A percentile compares a stretch with the other conserved stretches of the same genome.
Evolutionary conservation across 768 basidiomycete species (phyloP).

Genomic region (Polyporus arcularius): DNA sequence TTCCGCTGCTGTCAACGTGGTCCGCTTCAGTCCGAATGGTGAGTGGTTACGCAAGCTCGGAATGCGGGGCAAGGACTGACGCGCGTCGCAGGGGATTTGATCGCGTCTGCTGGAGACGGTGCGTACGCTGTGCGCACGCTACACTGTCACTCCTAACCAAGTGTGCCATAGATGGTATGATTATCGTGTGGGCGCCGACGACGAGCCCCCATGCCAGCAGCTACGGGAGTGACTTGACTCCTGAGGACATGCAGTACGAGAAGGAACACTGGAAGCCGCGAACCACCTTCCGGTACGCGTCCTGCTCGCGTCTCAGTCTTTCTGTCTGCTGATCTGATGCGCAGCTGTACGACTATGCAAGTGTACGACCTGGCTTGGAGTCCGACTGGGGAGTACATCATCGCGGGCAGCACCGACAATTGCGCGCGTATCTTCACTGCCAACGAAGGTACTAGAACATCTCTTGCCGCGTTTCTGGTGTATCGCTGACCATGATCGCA

Average conservation of each 20-base stretch:
- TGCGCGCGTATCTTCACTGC: constrained; percentile 82
- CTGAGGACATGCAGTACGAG: constrained; percentile 83
- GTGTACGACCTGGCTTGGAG: constrained; percentile 99
- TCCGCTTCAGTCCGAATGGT: constrained; percentile 95
- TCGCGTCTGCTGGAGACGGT: constrained; percentile 99
- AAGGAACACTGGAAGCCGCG: constrained; percentile 95
- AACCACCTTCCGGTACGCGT: constrained; percentile 73
- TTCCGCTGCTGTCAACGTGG: constrained; percentile 94
- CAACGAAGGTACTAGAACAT: constrained; percentile 57
- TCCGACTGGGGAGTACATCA: constrained; percentile 89
- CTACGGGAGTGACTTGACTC: constrained; percentile 80
- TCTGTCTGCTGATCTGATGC: background rate
- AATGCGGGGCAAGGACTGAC: constrained; percentile 6
- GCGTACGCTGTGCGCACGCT: constrained; percentile 29
- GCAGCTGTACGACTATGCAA: constrained; percentile 89
- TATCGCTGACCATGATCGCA: constrained; percentile 33
- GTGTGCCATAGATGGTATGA: constrained; percentile 79
- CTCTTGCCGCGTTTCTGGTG: background rate
- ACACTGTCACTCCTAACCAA: constrained; percentile 1
- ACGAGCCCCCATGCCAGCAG: constrained; percentile 66
- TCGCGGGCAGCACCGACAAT: constrained; percentile 98
- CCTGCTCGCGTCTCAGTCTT: background rate
- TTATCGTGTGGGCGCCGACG: constrained; percentile 92
- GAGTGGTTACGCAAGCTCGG: constrained; percentile 23
- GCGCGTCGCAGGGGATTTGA: constrained; percentile 65